Conservation (phyloP, 192 early-diverging fungal species). For the Coemansia sp. region DNA sequence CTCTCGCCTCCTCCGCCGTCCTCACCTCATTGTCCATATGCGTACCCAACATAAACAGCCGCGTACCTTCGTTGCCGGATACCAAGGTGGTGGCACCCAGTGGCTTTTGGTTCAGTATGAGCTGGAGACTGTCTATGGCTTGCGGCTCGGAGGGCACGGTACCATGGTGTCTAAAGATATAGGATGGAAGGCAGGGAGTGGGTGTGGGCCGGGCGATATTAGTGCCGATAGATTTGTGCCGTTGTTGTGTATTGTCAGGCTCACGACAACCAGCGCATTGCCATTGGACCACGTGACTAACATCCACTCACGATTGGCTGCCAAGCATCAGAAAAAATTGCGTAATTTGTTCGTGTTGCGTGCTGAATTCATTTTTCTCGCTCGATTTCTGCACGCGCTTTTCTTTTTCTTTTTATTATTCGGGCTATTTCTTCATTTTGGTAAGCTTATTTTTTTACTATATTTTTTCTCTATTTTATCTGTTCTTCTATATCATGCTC, state of each 20-base stretch:
- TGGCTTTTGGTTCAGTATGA: constrained; percentile 23
- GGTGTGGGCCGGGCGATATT: background rate
- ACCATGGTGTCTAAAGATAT: constrained; percentile 18
- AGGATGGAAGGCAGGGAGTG: background rate
- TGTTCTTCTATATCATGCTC: constrained; percentile 9
- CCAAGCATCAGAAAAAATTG: constrained; percentile 5
- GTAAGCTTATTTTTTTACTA: constrained; percentile 28
- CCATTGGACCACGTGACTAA: background rate
- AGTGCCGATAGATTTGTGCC: background rate
- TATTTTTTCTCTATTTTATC: constrained; percentile 6
- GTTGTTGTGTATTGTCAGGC: background rate
- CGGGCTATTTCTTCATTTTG: constrained; percentile 27
- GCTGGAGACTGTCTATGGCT: constrained; percentile 20
- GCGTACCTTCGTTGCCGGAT: background rate
- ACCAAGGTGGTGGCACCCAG: constrained; percentile 3
- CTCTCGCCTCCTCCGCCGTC: constrained; percentile 19
- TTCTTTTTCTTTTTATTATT: constrained; percentile 12
- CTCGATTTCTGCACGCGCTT: background rate
- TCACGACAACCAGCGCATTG: too few species aligned
- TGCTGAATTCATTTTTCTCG: constrained; percentile 6
- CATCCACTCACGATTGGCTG: constrained; percentile 1
- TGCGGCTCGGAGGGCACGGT: constrained; percentile 17
- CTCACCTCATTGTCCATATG: background rate
- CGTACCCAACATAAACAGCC: background rate
- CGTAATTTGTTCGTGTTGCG: background rate